Base-by-base conservation (phyloP, 2,329 filamentous ascomycete genomes). In the Cladosporium sphaerospermum region DNA sequence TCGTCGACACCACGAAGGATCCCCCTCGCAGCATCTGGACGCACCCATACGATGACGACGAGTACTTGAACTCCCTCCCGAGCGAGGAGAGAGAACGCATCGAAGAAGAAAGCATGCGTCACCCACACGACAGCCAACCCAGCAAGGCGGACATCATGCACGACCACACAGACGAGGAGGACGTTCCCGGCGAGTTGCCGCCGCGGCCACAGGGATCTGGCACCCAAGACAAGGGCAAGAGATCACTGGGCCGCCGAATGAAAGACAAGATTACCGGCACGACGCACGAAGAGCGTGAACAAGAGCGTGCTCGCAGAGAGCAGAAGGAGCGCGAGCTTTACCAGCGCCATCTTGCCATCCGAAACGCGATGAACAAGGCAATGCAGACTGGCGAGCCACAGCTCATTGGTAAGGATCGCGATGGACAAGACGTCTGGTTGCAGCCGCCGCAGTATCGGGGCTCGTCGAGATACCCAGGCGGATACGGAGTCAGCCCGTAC, bases 21-120 rank as follows among this genome's bases (percentile, higher is more conserved):
- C 80, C 80, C 0, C 79, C 80, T 0, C 75, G 78, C 44, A 77
- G 76, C 53, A 82, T 80, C 59, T 84, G 81, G 81, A 73, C 76
- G 42, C 81, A 84, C 61, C 81, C 81, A 0, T 78, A 82, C 64
- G 81, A 84, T 60, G 81, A 83, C 61, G 73, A 78, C 2, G 59
- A 74, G 47, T 83, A 77, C 62, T 68, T 84, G 23, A 61, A 61
- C 31, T 74, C 73, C 0, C 69, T 84, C 0, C 64, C 73, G 0
- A 64, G 71, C 0, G 67, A 73, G 46, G 78, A 83, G 60, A 72
- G 79, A 16, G 74, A 76, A 43, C 66, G 71, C 18, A 69, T 82
- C 39, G 64, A 69, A 52, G 60, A 69, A 19, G 64, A 69, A 16
- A 68, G 75, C 43, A 62, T 72, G 54, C 59, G 62, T 23, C 64